phyloP scores from a whole-genome alignment of 768 basidiomycete genomes.

The Tricholoma saponaceum region DNA sequence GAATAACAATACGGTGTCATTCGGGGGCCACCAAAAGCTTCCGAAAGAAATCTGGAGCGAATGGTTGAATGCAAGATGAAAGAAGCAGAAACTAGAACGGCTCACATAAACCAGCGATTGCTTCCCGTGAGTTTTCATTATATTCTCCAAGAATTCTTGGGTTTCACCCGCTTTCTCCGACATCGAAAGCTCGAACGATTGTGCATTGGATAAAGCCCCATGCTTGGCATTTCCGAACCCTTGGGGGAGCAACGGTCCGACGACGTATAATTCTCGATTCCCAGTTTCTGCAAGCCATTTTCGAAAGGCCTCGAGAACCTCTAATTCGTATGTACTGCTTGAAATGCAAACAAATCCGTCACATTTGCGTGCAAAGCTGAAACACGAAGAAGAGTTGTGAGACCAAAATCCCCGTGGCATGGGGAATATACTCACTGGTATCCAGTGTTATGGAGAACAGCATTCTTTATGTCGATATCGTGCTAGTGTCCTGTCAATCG shows the following conservation, averaged over 20 bases:
- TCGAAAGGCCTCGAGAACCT: constrained; percentile 9
- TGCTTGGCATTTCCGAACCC: neutral
- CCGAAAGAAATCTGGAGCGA: constrained; percentile 9
- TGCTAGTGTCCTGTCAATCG: neutral
- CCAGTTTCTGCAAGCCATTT: constrained; percentile 9
- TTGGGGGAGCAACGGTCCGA: constrained; percentile 18
- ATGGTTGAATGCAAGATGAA: neutral
- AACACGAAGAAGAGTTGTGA: neutral
- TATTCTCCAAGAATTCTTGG: constrained; percentile 9
- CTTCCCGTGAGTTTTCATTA: constrained; percentile 8
- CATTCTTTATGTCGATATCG: no score
- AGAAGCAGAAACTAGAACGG: neutral
- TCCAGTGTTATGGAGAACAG: neutral
- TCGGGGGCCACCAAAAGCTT: constrained; percentile 13
- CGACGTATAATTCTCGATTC: constrained; percentile 9
- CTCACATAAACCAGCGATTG: constrained; percentile 18
- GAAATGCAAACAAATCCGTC: neutral
- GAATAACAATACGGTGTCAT: neutral
- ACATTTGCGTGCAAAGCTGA: neutral
- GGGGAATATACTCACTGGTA: neutral
- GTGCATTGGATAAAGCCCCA: constrained; percentile 1
- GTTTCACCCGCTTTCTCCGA: neutral
- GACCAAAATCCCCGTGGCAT: neutral
- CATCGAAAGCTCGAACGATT: neutral
- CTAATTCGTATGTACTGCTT: constrained; percentile 12